Base-by-base conservation (phyloP, 148 eudicot genomes). In the Hydrangea macrophylla region DNA sequence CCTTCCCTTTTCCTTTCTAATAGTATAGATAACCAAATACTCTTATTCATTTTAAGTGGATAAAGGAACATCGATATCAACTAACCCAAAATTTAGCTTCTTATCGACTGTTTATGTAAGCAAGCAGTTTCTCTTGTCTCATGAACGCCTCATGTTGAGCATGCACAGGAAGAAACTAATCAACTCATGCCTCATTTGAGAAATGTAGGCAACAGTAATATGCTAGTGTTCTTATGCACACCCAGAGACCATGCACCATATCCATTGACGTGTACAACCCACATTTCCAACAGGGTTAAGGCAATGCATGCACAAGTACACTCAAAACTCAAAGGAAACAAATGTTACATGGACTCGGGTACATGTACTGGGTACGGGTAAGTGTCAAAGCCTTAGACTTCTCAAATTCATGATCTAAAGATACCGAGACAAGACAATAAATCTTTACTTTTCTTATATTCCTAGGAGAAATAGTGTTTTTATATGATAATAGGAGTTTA, bases 61-160 rank as follows among this genome's bases (percentile, higher is more conserved):
- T 1, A 15, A 48, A 20, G n/a, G 11, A 42, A 11, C 11, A 42
- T 42, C 17, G 44, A 42, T 18, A n/a, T n/a, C 48, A 27, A 72
- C 84, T 83, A 75, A 92, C 98, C 89, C 68, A 78, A 70, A 70
- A 82, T 72, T 78, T 87, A 45, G 89, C 92, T 48, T 75, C 98
- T 74, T 82, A 85, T 84, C 89, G 98, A 51, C 88, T 77, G 75
- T 92, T 92, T n/a, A n/a, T n/a, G n/a, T n/a, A 92, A 75, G 98
- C 98, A 56, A 92, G 93, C 75, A 89, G 74, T 22, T 92, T 96
- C 79, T 92, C 98, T 67, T 92, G 98, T 81, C 88, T 89, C 98
- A 85, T 85, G 36, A 82, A 57, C 70, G 89, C 89, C 73, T 85
- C 89, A 53, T 85, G 80, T 63, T 82, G 76, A 64, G 86, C 86